Evolutionary conservation across 768 basidiomycete species (phyloP), one percentile per base, ranked within the genome.

Genomic region (Butyriboletus loyo): DNA sequence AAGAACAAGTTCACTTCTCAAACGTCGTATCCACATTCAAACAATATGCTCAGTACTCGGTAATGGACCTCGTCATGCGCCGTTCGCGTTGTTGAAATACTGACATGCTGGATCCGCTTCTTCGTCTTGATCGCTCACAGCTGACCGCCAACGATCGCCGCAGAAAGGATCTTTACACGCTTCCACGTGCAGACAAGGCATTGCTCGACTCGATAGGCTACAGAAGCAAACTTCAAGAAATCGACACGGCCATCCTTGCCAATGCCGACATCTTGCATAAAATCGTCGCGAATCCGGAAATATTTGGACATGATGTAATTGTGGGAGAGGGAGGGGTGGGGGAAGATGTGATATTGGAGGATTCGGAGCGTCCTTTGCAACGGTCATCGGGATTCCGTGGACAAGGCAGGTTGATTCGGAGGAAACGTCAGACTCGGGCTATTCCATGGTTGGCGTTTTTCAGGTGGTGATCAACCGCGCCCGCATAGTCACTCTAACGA

Each of bases 181-280:
- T 98, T 3, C 80, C 90, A 0, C 73, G 71, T 35, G 76, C 75
- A 24, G 91, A 96, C 65, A 86, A 85, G 62, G 81, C 77, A 1
- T 67, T 95, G 0, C 75, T 96, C 1, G 77, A 81, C 14, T 58
- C 64, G 13, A 66, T 95, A 6, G 89, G 90, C 7, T 95, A 90
- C 68, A 83, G 85, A 58, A 73, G 82, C 52, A 93, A 92, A 65
- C 77, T 98, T 1, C 79, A 85, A 30, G 82, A 79, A 25, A 86
- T 91, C 13, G 94, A 98, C 70, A 73, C 80, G 8, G 89, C 89
- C 9, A 95, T 97, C 58, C 68, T 82, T 45, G 82, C 75, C 46
- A 97, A 96, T 61, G 86, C 89, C 1, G 75, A 85, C 39, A 94
- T 98, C 66, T 66, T 96, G 52, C 74, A 78, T 4, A 73, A 80